A percentile compares a stretch with the other conserved stretches of the same genome.
Evolutionary conservation across 1,139 yeast genomes (phyloP).

Genomic region (Yamadazyma pseudoaaseri): DNA sequence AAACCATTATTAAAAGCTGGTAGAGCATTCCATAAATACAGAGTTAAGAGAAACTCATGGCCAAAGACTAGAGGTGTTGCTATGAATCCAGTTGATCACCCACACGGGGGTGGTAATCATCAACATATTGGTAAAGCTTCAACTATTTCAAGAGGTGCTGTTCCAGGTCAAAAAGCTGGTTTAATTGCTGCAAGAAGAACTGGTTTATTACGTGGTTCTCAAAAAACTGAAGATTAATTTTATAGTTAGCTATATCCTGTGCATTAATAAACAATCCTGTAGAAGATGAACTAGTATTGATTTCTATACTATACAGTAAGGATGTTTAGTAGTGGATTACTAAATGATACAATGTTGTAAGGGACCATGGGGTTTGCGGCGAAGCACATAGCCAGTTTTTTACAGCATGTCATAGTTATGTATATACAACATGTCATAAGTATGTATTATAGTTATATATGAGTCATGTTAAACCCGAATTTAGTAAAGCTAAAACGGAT

Average conservation of each 20-base stretch:
- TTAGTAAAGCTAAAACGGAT: no score
- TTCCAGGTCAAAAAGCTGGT: constrained; percentile 99
- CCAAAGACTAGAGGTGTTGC: constrained; percentile 99
- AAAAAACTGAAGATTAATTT: constrained; percentile 75
- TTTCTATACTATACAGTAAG: not conserved
- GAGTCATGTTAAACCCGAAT: no score
- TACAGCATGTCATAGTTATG: no score
- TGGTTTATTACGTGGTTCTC: constrained; percentile 99
- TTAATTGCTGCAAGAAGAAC: constrained; percentile 99
- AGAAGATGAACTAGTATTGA: not conserved
- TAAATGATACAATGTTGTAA: no score
- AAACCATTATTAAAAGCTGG: constrained; percentile 99
- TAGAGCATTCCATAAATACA: constrained; percentile 99
- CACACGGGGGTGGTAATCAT: constrained; percentile 99
- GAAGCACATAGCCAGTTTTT: no score
- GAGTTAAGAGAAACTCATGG: constrained; percentile 98
- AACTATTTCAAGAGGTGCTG: constrained; percentile 99
- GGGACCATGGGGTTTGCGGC: no score
- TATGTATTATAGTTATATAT: no score
- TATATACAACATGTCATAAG: no score
- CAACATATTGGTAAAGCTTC: constrained; percentile 99
- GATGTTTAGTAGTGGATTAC: no score
- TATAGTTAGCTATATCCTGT: constrained; percentile 5
- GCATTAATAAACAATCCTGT: constrained; percentile 3
- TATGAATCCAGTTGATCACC: constrained; percentile 99